These are phyloP conservation scores for Termitomyces sp. DNA, from an alignment of 768 basidiomycete genomes.

Conservation along the genomic window DNA sequence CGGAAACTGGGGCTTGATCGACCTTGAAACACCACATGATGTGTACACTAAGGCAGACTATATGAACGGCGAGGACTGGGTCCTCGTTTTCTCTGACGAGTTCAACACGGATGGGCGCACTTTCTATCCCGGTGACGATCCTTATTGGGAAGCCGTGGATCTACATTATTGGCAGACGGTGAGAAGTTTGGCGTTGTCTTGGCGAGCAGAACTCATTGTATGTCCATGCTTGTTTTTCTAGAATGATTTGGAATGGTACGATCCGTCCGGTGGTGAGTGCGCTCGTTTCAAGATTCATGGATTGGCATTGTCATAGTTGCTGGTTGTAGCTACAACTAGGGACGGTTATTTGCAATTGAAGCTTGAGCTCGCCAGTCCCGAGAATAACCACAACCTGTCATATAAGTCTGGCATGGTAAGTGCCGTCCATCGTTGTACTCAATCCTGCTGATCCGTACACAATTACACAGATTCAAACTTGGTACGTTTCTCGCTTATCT, in stretches of 20 bases:
- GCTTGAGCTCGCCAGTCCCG: constrained; percentile 44
- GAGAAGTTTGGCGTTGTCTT: constrained; percentile 14
- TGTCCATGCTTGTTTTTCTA: constrained; percentile 7
- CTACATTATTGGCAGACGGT: constrained; percentile 66
- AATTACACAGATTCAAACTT: constrained; percentile 10
- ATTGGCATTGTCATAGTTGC: background rate
- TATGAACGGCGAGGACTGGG: constrained; percentile 46
- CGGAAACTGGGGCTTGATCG: constrained; percentile 66
- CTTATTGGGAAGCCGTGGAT: constrained; percentile 56
- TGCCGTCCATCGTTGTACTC: background rate
- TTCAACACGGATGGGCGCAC: constrained; percentile 69
- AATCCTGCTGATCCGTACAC: constrained; percentile 11
- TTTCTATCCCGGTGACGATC: constrained; percentile 68
- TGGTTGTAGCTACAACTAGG: constrained; percentile 47
- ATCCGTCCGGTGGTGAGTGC: constrained; percentile 40
- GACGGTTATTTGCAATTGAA: constrained; percentile 70
- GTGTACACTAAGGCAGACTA: constrained; percentile 51
- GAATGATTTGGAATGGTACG: constrained; percentile 79
- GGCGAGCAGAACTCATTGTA: background rate
- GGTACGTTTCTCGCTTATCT: background rate
- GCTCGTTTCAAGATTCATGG: background rate
- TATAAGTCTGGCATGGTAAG: constrained; percentile 53
- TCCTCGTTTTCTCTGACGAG: constrained; percentile 76
- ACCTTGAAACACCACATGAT: constrained; percentile 65
- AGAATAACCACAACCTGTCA: constrained; percentile 58